These are phyloP conservation scores for Arachnopeziza araneosa DNA, from an alignment of 2,329 filamentous ascomycete genomes.

Conservation along the genomic window DNA sequence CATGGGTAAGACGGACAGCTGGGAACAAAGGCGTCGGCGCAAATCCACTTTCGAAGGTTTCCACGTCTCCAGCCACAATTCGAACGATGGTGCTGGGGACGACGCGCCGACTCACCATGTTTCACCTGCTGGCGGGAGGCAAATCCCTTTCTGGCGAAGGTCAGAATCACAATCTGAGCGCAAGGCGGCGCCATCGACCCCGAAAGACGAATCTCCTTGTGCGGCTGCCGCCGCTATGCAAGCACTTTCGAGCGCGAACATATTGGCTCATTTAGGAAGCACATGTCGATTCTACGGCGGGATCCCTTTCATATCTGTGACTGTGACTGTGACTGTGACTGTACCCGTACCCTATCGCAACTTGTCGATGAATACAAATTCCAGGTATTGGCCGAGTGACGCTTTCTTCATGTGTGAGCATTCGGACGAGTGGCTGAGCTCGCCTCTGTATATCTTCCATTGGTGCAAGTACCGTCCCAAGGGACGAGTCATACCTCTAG, in stretches of 20 bases:
- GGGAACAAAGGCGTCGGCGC: slow-evolving; percentile 11
- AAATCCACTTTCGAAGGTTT: not conserved
- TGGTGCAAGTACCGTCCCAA: not conserved
- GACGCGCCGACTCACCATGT: slow-evolving; percentile 9
- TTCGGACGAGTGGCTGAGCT: slow-evolving; percentile 5
- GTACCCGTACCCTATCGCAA: slow-evolving; percentile 4
- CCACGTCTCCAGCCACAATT: not conserved
- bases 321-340: not conserved
- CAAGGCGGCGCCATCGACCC: slow-evolving; percentile 2
- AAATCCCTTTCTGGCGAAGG: not conserved
- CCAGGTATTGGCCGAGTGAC: not conserved
- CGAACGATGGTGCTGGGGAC: slow-evolving; percentile 1
- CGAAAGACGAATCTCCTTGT: not conserved
- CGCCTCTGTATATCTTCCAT: not conserved
- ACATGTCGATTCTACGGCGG: not conserved
- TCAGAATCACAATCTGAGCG: not conserved
- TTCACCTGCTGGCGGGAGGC: slow-evolving; percentile 6
- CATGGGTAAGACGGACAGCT: slow-evolving; percentile 13
- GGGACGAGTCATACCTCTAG: not conserved
- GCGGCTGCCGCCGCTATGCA: not conserved
- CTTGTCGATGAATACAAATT: not conserved
- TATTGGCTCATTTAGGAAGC: not conserved
- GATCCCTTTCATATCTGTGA: not conserved
- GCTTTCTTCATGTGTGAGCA: not conserved
- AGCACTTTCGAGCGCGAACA: not conserved